Conservation (phyloP, 768 basidiomycete species). For the Mycena epipterygia region DNA sequence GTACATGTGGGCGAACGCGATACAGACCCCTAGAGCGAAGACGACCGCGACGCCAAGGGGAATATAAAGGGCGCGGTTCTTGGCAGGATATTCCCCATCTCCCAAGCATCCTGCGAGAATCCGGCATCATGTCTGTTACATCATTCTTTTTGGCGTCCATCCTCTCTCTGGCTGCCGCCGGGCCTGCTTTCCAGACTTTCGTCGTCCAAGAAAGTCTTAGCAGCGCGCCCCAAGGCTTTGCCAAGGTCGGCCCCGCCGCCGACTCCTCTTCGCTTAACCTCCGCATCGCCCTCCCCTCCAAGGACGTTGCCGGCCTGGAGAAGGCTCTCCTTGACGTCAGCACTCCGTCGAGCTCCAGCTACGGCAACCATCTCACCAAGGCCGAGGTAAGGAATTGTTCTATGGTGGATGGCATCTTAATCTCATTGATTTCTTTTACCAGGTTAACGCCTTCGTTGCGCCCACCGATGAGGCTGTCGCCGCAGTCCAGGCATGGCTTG, state of each 20-base stretch:
- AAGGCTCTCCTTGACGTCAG: constrained; percentile 51
- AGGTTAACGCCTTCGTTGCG: constrained; percentile 38
- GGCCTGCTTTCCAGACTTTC: constrained; percentile 14
- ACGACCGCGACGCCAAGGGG: not conserved
- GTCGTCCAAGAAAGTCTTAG: constrained; percentile 20
- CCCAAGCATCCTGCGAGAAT: not conserved
- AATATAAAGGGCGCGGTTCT: constrained; percentile 6
- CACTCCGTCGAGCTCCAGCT: constrained; percentile 42
- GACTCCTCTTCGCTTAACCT: constrained; percentile 48
- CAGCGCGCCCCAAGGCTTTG: constrained; percentile 51
- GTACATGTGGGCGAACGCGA: not conserved
- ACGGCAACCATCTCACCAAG: constrained; percentile 51
- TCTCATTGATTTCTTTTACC: not conserved
- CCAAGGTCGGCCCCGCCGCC: constrained; percentile 44
- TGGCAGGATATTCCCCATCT: constrained; percentile 1
- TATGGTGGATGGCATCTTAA: constrained; percentile 28
- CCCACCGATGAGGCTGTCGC: constrained; percentile 41
- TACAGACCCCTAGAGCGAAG: no score
- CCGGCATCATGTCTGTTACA: constrained; percentile 4
- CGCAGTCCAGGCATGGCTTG: constrained; percentile 58
- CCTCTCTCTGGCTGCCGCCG: constrained; percentile 12
- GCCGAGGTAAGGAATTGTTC: constrained; percentile 50
- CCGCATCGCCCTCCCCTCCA: constrained; percentile 51
- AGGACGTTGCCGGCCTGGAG: constrained; percentile 46
- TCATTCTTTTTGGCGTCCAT: constrained; percentile 26